Evolutionary conservation across 2,329 filamentous ascomycete genomes (phyloP).

Genomic region (Penicillium sp.): DNA sequence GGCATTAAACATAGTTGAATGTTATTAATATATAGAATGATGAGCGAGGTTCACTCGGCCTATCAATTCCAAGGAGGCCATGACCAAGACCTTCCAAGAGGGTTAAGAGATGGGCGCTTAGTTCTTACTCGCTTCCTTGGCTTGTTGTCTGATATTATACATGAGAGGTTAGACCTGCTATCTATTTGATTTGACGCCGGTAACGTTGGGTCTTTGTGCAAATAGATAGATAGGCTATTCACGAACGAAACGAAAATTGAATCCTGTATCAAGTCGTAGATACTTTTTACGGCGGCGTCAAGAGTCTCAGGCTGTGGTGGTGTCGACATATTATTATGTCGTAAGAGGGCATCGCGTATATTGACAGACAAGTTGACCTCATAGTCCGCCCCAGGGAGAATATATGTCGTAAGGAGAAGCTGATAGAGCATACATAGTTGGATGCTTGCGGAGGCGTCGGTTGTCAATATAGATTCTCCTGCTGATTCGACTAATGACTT

Average conservation of each 20-base stretch:
- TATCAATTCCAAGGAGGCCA: slow-evolving; percentile 1
- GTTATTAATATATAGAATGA: not conserved
- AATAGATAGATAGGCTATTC: not conserved
- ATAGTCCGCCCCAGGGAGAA: not conserved
- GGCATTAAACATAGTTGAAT: not conserved
- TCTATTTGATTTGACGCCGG: not conserved
- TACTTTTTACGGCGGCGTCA: not conserved
- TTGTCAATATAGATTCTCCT: not conserved
- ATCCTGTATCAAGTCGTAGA: not conserved
- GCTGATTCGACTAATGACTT: not conserved
- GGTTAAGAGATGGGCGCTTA: not conserved
- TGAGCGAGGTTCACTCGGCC: not conserved
- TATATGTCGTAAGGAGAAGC: not conserved
- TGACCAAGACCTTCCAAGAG: slow-evolving; percentile 1
- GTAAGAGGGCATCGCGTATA: not conserved
- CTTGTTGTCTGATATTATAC: not conserved
- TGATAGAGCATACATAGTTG: slow-evolving; percentile 1
- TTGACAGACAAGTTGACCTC: slow-evolving; percentile 1
- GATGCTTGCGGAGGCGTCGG: not conserved
- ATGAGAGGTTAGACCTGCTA: not conserved
- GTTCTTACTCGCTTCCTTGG: not conserved
- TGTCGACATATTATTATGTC: not conserved
- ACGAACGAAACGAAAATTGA: slow-evolving; percentile 5
- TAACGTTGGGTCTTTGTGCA: not conserved
- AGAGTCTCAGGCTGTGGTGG: not conserved